A percentile compares a stretch with the other conserved stretches of the same genome.
Evolutionary conservation across 805 yeast genomes (phyloP).

Genomic region (Trichomonascus vanleenenianus): DNA sequence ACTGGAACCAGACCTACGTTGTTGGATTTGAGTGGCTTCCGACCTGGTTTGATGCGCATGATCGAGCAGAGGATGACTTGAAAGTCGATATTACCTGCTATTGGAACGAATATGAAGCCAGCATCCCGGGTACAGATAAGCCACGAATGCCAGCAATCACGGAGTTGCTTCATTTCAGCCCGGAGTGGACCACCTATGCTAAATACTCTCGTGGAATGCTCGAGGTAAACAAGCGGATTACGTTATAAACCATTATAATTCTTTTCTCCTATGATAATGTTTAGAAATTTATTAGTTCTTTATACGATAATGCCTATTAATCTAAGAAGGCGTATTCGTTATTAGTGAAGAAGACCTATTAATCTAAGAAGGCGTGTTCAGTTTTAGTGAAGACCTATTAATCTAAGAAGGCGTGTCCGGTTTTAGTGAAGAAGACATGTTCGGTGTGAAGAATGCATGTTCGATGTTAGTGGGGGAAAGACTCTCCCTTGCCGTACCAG

Average conservation of each 20-base stretch:
- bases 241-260: too few relatives aligned
- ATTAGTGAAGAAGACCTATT: background rate
- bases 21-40: conserved; percentile 76
- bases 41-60: conserved; percentile 39
- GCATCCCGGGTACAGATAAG: conserved; percentile 31
- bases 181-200: conserved; percentile 55
- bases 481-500: conserved; percentile 16
- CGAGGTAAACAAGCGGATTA: conserved; percentile 43
- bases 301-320: background rate
- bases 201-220: conserved; percentile 62
- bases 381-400: background rate
- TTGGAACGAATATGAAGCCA: conserved; percentile 66
- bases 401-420: background rate
- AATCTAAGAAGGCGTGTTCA: background rate
- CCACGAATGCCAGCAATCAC: conserved; percentile 58
- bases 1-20: conserved; percentile 51
- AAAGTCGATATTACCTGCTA: conserved; percentile 53
- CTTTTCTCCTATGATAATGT: too few relatives aligned
- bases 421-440: background rate
- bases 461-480: too few relatives aligned
- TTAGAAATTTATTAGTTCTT: too few relatives aligned
- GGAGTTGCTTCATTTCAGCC: conserved; percentile 62
- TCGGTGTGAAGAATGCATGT: too few relatives aligned
- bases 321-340: background rate
- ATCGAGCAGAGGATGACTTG: conserved; percentile 23